Base-by-base conservation (phyloP, 2,329 filamentous ascomycete species). In the Coniella lustricola region DNA sequence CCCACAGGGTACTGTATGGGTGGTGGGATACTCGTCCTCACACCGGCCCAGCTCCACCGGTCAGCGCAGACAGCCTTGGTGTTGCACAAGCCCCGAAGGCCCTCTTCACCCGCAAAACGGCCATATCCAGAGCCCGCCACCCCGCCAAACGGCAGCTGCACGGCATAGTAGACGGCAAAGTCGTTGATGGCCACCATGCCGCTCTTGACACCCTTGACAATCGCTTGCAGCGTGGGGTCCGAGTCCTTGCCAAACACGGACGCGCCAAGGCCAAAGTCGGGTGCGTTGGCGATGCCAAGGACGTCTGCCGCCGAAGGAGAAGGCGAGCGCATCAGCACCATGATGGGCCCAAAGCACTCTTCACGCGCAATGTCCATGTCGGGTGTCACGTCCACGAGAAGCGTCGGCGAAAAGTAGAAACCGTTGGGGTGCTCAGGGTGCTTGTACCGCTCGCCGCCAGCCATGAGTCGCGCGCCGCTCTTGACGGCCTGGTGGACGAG, bases 121-220 rank as follows among this genome's bases (percentile, higher is more conserved):
- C 93, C 93, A 64, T 97, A 97, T 0, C 87, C 93, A 20, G 87
- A 94, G 1, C 90, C 91, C 50, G 80, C 82, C n/a, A 87, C 82
- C 46, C 90, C 93, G 33, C 93, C 93, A 66, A 98, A 98, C 0
- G 93, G 93, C 34, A 98, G 70, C 67, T 95, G 90, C 7, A 95
- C 90, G 45, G 91, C 89, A 63, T 98, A 98, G 66, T 83, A 96
- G 22, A 82, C 85, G 17, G 84, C 93, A 61, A 98, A 98, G 69
- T 98, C 93, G 64, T 98, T 98, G 57, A 98, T 80, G 20, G 89
- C 82, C 0, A 97, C 87, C 86, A 95, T 96, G 38, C 93, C 93
- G 0, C 86, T 82, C 54, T 84, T 80, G 44, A 96, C 75, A 20
- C 81, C 79, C 17, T 67, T 67, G 1, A 91, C 81, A 22, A 94